phyloP scores from a whole-genome alignment of 31 red algal species.

The Asparagopsis taxiformis region DNA sequence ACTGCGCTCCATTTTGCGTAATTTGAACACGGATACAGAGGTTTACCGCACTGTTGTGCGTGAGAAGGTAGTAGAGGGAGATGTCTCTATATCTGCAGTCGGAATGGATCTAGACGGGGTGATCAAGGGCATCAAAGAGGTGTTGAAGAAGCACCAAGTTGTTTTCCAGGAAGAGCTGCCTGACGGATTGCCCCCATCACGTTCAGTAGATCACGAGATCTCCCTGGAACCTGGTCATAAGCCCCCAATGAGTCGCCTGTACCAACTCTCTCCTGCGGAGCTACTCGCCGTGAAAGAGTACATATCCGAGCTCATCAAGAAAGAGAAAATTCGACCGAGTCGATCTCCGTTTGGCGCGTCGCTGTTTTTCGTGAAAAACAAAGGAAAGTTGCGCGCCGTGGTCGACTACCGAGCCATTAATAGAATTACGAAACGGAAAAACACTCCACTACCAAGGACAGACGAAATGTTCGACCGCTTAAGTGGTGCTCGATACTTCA shows the following conservation, averaged over 20 bases:
- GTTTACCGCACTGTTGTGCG: too few species aligned
- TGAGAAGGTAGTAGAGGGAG: too few species aligned
- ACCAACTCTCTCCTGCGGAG: neutral
- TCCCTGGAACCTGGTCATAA: neutral
- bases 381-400: neutral
- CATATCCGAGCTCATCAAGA: neutral
- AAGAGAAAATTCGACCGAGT: neutral
- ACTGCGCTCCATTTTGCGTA: too few species aligned
- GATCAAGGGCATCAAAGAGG: too few species aligned
- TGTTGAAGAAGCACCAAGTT: neutral
- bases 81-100: too few species aligned
- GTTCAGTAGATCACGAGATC: neutral
- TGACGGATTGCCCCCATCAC: neutral
- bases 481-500: neutral
- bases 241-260: neutral
- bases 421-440: neutral
- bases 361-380: neutral
- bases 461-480: neutral
- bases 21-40: too few species aligned
- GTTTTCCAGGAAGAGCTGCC: neutral
- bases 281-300: neutral
- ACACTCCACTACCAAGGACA: neutral
- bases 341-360: neutral
- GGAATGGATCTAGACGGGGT: too few species aligned
- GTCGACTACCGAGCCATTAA: neutral